Evolutionary conservation across 176 grass and related monocot genomes (phyloP).

Genomic region (Bonia amplexicaulis): DNA sequence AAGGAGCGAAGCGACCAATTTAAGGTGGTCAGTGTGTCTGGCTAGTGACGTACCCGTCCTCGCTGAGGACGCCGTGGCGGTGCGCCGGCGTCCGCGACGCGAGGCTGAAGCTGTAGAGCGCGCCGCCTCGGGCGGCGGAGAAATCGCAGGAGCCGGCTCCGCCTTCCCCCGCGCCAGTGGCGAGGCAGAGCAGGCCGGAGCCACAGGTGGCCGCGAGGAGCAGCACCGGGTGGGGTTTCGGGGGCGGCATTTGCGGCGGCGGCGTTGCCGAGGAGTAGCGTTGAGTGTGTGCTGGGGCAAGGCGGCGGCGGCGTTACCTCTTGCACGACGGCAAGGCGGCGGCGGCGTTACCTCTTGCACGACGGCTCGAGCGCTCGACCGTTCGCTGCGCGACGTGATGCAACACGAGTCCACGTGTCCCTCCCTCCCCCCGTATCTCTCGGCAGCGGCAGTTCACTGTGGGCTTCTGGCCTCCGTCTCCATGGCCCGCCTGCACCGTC

Average conservation of each 20-base stretch:
- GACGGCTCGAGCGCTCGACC: no score
- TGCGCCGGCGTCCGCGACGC: constrained; percentile 53
- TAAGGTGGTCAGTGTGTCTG: background rate
- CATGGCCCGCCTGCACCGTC: no score
- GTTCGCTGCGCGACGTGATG: background rate
- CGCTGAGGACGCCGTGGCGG: constrained; percentile 80
- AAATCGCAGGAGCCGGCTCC: constrained; percentile 49
- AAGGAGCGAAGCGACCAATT: background rate
- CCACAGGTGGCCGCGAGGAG: constrained; percentile 12
- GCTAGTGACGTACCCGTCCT: constrained; percentile 44
- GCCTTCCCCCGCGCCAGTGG: background rate
- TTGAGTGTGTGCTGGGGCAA: background rate
- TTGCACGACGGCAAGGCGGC: no score
- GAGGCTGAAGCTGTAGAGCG: constrained; percentile 73
- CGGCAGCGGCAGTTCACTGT: no score
- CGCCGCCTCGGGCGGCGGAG: constrained; percentile 28
- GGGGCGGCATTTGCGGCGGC: constrained; percentile 42
- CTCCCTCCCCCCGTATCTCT: no score
- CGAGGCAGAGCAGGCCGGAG: constrained; percentile 16
- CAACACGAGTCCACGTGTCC: no score
- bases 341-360: no score
- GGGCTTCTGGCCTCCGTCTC: no score
- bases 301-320: no score
- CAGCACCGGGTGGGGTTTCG: background rate
- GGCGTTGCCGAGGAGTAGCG: background rate